Conservation (phyloP, 106 monocot species). For the Apostasia ramifera region DNA sequence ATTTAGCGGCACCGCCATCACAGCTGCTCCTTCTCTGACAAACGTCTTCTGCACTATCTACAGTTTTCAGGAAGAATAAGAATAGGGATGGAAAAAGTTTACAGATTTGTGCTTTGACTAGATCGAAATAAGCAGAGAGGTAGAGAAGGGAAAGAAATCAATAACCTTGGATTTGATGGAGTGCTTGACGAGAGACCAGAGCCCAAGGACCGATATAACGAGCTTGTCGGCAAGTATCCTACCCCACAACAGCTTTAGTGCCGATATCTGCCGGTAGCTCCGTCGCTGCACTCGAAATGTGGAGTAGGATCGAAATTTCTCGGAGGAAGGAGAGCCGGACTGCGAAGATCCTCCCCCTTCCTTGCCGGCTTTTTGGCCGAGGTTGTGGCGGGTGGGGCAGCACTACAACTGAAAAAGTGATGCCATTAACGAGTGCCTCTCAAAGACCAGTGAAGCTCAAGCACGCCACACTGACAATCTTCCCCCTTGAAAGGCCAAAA, state of each 20-base stretch:
- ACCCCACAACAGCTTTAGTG: background rate
- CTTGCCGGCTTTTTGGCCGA: background rate
- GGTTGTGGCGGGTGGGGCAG: background rate
- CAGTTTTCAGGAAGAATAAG: background rate
- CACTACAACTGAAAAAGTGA: background rate
- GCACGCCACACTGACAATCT: no score
- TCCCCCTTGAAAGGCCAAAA: no score
- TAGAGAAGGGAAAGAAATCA: background rate
- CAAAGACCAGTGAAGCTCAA: background rate
- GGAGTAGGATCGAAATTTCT: conserved; percentile 21
- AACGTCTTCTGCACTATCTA: conserved; percentile 95
- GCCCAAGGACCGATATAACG: conserved; percentile 91
- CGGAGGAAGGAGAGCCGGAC: conserved; percentile 18
- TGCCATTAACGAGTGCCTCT: background rate
- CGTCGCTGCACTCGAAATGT: conserved; percentile 12
- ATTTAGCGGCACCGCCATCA: conserved; percentile 31
- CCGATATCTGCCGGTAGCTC: conserved; percentile 14
- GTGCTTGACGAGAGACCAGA: conserved; percentile 97
- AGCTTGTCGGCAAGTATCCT: conserved; percentile 84
- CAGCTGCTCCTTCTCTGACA: conserved; percentile 29
- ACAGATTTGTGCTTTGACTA: background rate
- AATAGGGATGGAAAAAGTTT: background rate
- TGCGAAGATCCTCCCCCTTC: background rate
- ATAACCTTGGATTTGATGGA: conserved; percentile 93
- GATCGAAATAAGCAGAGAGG: no score